A percentile compares a stretch with the other conserved stretches of the same genome.
phyloP scores from a whole-genome alignment of 352 stramenopile species.

The Phytopythium vexans region DNA sequence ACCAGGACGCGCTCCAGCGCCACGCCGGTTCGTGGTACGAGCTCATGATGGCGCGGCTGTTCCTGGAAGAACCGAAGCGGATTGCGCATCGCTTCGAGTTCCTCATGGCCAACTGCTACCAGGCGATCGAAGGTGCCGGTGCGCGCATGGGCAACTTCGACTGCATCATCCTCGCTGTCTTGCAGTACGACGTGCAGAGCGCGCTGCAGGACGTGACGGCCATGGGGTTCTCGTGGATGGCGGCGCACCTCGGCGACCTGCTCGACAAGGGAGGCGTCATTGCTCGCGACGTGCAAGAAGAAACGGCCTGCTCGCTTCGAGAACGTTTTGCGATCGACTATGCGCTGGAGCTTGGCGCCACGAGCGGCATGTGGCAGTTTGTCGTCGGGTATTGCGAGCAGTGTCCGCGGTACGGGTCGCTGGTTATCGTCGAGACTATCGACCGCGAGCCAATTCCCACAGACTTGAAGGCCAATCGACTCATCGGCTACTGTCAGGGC shows the following conservation, averaged over 20 bases:
- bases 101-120: conserved; percentile 74
- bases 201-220: conserved; percentile 62
- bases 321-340: conserved; percentile 71
- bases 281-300: conserved; percentile 35
- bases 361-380: conserved; percentile 66
- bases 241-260: conserved; percentile 60
- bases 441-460: conserved; percentile 44
- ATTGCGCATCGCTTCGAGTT: conserved; percentile 76
- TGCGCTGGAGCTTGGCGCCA: conserved; percentile 56
- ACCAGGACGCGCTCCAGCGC: conserved; percentile 37
- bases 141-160: conserved; percentile 74
- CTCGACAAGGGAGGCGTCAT: conserved; percentile 55
- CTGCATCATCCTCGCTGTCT: conserved; percentile 73
- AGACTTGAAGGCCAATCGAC: conserved; percentile 55
- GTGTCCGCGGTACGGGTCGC: conserved; percentile 47
- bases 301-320: conserved; percentile 42
- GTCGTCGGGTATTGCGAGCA: conserved; percentile 58
- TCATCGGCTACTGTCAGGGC: conserved; percentile 51
- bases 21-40: conserved; percentile 66
- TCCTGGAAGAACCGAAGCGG: conserved; percentile 72
- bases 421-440: conserved; percentile 37
- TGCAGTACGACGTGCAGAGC: conserved; percentile 72
- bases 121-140: conserved; percentile 32
- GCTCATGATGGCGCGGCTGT: conserved; percentile 75
- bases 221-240: conserved; percentile 77